Base-by-base conservation (phyloP, 306 rosid species). In the Cajanus cajan region DNA sequence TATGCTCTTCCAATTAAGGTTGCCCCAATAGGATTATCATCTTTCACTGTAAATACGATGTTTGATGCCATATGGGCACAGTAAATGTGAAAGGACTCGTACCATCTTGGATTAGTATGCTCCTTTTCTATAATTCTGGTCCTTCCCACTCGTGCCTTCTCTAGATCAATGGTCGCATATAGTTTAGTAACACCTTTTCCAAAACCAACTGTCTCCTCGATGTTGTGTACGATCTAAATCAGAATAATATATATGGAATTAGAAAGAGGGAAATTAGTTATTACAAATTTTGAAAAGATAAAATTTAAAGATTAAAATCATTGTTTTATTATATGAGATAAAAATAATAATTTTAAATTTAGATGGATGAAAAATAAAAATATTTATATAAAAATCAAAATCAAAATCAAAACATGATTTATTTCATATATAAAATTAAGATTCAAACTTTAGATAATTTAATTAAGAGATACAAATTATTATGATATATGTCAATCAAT, bases 81-180 rank as follows among this genome's bases (percentile, higher is more conserved):
- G 8, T 90, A 90, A 37, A 90, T 88, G 79, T 90, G 94, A 54
- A 90, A 90, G 39, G 94, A 90, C 78, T 90, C 94, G 0, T 86
- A 45, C 94, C 94, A 90, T 78, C 54, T 80, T 37, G 91, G 91
- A 73, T 79, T 90, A 8, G 64, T 54, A 34, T 71, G 82, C 15
- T 81, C 88, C 37, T 84, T 86, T 68, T 86, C 91, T 40, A 90
- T 5, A 18, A 68, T 85, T 57, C 91, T 85, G n/a, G 94, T 90
- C 73, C 84, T 88, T 72, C 91, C 94, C 22, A 86, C 91, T 68
- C 94, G 83, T 31, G 94, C 91, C 78, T 90, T 90, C 67, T 88
- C 91, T 45, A 90, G 81, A 84, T 88, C 94, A 78, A 88, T 80
- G 61, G 91, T 88, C n/a, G 94, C 94, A 68, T 90, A 90, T 12